phyloP scores from a whole-genome alignment of 768 basidiomycete genomes.

The Cystobasidium ongulense region DNA sequence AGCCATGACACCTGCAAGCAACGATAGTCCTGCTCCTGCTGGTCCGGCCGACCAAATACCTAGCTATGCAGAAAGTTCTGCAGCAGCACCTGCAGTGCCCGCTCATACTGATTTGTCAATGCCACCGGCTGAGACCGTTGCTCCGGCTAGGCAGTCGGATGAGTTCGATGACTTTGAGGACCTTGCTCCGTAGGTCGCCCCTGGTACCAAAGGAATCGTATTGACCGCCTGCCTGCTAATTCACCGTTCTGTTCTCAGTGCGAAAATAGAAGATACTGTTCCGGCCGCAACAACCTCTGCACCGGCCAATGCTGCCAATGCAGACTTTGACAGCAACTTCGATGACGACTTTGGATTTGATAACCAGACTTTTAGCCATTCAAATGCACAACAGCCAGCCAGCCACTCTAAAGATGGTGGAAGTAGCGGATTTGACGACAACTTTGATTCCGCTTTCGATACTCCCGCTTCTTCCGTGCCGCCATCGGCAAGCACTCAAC shows the following conservation, averaged over 20 bases:
- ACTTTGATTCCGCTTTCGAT: constrained; percentile 15
- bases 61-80: background rate
- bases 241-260: background rate
- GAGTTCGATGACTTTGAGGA: constrained; percentile 27
- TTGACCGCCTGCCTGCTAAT: background rate
- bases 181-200: background rate
- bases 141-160: background rate
- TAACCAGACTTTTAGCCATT: constrained; percentile 15
- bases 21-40: background rate
- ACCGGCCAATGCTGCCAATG: background rate
- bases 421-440: background rate
- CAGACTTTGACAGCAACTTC: constrained; percentile 12
- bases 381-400: background rate
- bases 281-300: background rate
- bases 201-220: background rate
- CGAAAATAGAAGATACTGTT: background rate
- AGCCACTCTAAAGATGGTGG: background rate
- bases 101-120: background rate
- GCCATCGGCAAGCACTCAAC: background rate
- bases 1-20: background rate
- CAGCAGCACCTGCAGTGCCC: background rate
- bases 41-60: background rate
- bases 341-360: constrained; percentile 10
- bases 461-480: background rate
- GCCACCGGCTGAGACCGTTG: background rate